Evolutionary conservation across 208 protist species (phyloP).

Genomic region (Acanthamoeba sp.): DNA sequence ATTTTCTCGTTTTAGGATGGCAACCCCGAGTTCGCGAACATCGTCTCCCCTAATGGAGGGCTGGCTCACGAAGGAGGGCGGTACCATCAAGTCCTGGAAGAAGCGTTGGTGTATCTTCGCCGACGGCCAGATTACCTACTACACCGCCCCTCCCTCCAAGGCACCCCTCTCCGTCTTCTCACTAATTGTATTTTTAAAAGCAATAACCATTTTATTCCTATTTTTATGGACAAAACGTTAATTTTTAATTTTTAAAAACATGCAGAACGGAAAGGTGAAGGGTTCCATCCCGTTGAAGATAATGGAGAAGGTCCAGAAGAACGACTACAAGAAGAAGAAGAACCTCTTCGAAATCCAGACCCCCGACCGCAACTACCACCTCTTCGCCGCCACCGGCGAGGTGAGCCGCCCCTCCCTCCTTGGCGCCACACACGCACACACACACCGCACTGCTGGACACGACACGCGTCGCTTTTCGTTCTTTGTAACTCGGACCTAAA

Average conservation of each 20-base stretch:
- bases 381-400: not conserved
- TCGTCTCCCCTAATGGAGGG: not conserved
- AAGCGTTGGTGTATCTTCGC: not conserved
- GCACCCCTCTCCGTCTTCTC: not conserved
- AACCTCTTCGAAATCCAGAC: constrained; percentile 63
- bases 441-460: no score
- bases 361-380: constrained; percentile 61
- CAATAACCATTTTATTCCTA: no score
- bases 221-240: no score
- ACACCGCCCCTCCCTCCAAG: not conserved
- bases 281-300: constrained; percentile 60
- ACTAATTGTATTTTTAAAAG: not conserved
- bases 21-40: not conserved
- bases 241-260: not conserved
- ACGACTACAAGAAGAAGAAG: constrained; percentile 68
- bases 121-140: not conserved
- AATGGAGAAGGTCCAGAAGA: constrained; percentile 15
- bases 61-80: not conserved
- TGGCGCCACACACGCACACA: not conserved
- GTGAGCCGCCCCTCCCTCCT: not conserved
- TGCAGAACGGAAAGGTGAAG: constrained; percentile 50
- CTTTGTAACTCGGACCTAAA: not conserved
- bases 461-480: not conserved
- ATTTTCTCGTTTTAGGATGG: not conserved
- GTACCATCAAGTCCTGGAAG: constrained; percentile 20